Conservation (phyloP, 2,329 filamentous ascomycete species). For the Alternaria rosae region DNA sequence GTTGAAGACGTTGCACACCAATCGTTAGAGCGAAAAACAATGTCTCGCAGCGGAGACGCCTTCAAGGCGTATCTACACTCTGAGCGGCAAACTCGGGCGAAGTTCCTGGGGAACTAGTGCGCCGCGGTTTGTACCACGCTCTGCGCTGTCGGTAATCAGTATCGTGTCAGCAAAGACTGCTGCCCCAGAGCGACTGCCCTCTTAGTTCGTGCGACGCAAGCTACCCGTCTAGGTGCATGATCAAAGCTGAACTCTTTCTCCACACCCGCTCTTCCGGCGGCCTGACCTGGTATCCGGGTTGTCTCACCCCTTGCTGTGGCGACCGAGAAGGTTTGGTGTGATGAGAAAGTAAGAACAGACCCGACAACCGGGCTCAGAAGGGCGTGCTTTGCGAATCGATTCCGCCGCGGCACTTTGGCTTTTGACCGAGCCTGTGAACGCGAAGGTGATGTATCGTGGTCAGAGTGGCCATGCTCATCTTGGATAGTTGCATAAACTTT, state of each 20-base stretch:
- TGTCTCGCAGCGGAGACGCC: slow-evolving; percentile 26
- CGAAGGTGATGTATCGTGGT: slow-evolving; percentile 7
- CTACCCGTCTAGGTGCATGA: slow-evolving; percentile 37
- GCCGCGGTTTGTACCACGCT: slow-evolving; percentile 15
- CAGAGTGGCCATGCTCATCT: neutral
- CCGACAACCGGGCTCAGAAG: slow-evolving; percentile 41
- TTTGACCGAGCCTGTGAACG: slow-evolving; percentile 34
- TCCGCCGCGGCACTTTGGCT: slow-evolving; percentile 29
- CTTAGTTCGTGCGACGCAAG: slow-evolving; percentile 37
- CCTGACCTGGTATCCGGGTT: slow-evolving; percentile 37
- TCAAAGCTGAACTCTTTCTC: slow-evolving; percentile 37
- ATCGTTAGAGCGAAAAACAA: slow-evolving; percentile 26
- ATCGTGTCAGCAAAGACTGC: neutral
- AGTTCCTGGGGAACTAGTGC: neutral
- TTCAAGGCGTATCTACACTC: slow-evolving; percentile 6
- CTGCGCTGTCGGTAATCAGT: slow-evolving; percentile 15
- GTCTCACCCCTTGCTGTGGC: slow-evolving; percentile 36
- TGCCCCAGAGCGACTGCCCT: neutral
- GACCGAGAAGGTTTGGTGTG: slow-evolving; percentile 28
- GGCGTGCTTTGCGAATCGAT: slow-evolving; percentile 32
- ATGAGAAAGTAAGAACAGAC: slow-evolving; percentile 30
- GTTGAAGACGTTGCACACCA: slow-evolving; percentile 38
- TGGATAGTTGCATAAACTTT: neutral
- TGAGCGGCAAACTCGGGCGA: slow-evolving; percentile 13
- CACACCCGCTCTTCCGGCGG: slow-evolving; percentile 37